Evolutionary conservation across 805 yeast genomes (phyloP).

Genomic region (Saccharomycopsis fibuligera): DNA sequence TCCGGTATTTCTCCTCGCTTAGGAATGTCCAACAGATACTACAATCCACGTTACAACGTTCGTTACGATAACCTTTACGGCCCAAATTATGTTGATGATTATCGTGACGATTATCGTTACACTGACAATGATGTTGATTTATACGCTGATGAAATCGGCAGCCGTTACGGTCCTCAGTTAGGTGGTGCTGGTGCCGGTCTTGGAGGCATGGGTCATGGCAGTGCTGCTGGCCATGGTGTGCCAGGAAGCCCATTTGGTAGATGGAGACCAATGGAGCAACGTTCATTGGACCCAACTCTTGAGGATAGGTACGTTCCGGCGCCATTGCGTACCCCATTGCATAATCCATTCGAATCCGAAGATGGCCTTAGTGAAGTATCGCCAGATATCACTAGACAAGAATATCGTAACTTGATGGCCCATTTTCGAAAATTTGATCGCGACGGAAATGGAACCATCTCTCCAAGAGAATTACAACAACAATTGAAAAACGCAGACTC

Average conservation of each 20-base stretch:
- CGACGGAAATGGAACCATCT: slow-evolving; percentile 14
- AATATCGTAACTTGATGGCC: slow-evolving; percentile 1
- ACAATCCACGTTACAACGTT: slow-evolving; percentile 7
- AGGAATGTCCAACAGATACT: slow-evolving; percentile 1
- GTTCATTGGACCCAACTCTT: not conserved
- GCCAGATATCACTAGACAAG: not conserved
- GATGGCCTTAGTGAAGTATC: slow-evolving; percentile 3
- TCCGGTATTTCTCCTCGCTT: too few relatives aligned
- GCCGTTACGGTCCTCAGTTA: not conserved
- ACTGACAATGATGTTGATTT: slow-evolving; percentile 10
- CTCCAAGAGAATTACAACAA: slow-evolving; percentile 41
- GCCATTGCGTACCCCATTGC: slow-evolving; percentile 15
- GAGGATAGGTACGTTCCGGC: slow-evolving; percentile 9
- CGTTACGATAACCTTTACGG: not conserved
- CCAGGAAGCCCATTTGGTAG: not conserved
- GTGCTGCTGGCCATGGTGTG: not conserved
- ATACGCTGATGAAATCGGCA: slow-evolving; percentile 7
- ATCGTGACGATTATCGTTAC: slow-evolving; percentile 3
- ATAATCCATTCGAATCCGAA: slow-evolving; percentile 16
- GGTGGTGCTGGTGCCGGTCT: not conserved
- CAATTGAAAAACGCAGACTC: slow-evolving; percentile 62
- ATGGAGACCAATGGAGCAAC: slow-evolving; percentile 5
- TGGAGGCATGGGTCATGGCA: not conserved
- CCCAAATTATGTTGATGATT: slow-evolving; percentile 1
- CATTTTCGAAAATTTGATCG: slow-evolving; percentile 16